phyloP scores from a whole-genome alignment of 2,329 filamentous ascomycete genomes.

The Torrubiellomyces zombiae region DNA sequence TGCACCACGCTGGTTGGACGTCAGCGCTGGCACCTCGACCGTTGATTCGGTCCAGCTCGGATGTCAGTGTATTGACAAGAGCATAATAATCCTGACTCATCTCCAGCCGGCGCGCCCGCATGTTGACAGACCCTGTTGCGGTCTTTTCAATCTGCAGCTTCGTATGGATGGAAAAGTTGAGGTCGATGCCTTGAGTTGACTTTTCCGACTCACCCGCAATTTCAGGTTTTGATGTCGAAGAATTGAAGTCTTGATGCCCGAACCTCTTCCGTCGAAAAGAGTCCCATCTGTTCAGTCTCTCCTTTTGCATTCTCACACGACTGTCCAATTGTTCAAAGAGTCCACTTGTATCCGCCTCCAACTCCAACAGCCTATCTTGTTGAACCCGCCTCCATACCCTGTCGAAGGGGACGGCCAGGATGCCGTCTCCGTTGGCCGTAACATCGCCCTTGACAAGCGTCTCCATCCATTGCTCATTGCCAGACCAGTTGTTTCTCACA shows the following conservation, averaged over 20 bases:
- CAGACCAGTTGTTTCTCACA: conserved; percentile 61
- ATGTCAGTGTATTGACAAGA: conserved; percentile 24
- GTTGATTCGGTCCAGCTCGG: conserved; percentile 19
- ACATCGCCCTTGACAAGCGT: conserved; percentile 52
- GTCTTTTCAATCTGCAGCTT: conserved; percentile 25
- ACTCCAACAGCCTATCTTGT: conserved; percentile 36
- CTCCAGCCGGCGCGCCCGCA: conserved; percentile 9
- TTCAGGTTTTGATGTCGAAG: conserved; percentile 6
- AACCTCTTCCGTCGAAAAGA: conserved; percentile 40
- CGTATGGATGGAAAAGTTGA: conserved; percentile 38
- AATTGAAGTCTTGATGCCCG: too few species aligned
- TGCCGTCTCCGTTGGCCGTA: conserved; percentile 35
- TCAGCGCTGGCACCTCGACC: too few species aligned
- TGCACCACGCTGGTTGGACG: too few species aligned
- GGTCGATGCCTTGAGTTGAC: conserved; percentile 26
- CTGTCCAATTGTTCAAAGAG: conserved; percentile 55
- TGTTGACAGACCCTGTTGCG: too few species aligned
- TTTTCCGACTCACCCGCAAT: conserved; percentile 6
- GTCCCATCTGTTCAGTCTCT: conserved; percentile 57
- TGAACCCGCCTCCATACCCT: conserved; percentile 55
- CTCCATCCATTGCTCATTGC: conserved; percentile 58
- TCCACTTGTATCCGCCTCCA: conserved; percentile 33
- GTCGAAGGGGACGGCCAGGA: conserved; percentile 53
- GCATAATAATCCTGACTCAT: conserved; percentile 25
- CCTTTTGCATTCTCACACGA: conserved; percentile 48